Evolutionary conservation across 768 basidiomycete species (phyloP), one percentile per base, ranked within the genome.

Genomic region (Leccinum ochraceum): DNA sequence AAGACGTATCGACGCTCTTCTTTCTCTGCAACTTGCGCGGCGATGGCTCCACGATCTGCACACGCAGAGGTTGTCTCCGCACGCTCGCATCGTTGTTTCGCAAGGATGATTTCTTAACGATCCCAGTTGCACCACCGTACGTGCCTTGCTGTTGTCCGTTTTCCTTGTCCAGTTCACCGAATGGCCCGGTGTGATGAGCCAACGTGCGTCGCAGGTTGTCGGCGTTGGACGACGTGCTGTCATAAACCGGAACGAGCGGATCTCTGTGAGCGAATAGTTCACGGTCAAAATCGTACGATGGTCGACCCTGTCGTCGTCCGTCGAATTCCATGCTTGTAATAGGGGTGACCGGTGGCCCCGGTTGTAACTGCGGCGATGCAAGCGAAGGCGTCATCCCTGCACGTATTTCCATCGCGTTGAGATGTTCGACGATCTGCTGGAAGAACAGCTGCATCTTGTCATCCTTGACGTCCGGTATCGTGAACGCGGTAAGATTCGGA

Each of bases 391-490:
- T 20, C 46, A 66, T 64, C 8, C 66, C 71, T 14, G 83, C 79
- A 54, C 82, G 81, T 42, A 81, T 78, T 67, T 90, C 86, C 77
- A 94, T 85, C 49, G 82, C 81, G 66, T 88, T 86, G 58, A 95
- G 82, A 70, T 92, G 90, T 52, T 89, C 84, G 8, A 87, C 89
- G 51, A 95, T 87, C 72, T 95, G 91, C 57, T 89, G 81, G 74
- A 95, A 92, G 77, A 95, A 95, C 51, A 84, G 76, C 65, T 94
- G 91, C 67, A 96, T 85, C 50, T 83, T 86, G 56, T 84, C 84
- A 67, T 94, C 88, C 65, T 88, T 81, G 30, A 89, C 77, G 58
- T 88, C 83, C 0, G 92, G 90, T n/a, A 86, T 79, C 28, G 83
- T 80, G 34, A 91, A 70, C 8, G 74, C 77, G 7, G 81, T 79